A percentile compares a stretch with the other conserved stretches of the same genome.
Evolutionary conservation across 2,329 filamentous ascomycete genomes (phyloP).

Genomic region (Westerdykella sp.): DNA sequence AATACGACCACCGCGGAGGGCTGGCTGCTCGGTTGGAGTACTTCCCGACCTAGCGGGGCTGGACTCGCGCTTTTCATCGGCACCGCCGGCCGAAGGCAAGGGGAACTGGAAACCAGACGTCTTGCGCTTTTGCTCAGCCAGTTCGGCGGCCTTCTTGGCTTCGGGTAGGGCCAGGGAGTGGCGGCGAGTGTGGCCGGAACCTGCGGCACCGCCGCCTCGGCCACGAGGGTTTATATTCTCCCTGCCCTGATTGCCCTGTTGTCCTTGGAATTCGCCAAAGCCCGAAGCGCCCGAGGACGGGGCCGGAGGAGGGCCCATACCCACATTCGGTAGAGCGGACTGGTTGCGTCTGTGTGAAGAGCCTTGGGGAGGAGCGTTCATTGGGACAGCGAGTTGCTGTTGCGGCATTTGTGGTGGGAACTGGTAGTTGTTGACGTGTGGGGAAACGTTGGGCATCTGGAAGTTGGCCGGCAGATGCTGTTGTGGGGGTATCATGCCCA

Average conservation of each 20-base stretch:
- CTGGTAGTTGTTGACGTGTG: slow-evolving; percentile 75
- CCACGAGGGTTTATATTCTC: slow-evolving; percentile 66
- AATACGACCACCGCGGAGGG: slow-evolving; percentile 44
- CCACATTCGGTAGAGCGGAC: slow-evolving; percentile 89
- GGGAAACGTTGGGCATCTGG: slow-evolving; percentile 61
- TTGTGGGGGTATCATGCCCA: slow-evolving; percentile 86
- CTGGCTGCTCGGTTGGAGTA: slow-evolving; percentile 20
- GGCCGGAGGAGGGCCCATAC: slow-evolving; percentile 83
- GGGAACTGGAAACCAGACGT: slow-evolving; percentile 94
- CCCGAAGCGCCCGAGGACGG: slow-evolving; percentile 83
- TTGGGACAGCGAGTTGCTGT: slow-evolving; percentile 59
- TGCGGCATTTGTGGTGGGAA: slow-evolving; percentile 61
- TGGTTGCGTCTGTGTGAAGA: slow-evolving; percentile 94
- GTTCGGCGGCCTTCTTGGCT: slow-evolving; percentile 93
- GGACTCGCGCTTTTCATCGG: slow-evolving; percentile 47
- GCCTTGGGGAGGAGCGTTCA: slow-evolving; percentile 72
- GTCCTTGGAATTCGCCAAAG: slow-evolving; percentile 70
- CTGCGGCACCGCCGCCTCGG: slow-evolving; percentile 63
- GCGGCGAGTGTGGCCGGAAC: slow-evolving; percentile 75
- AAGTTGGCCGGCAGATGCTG: slow-evolving; percentile 60
- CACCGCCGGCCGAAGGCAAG: slow-evolving; percentile 59
- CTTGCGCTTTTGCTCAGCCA: slow-evolving; percentile 93
- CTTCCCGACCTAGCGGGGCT: slow-evolving; percentile 48
- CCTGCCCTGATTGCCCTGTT: slow-evolving; percentile 53
- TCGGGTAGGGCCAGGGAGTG: slow-evolving; percentile 93